Base-by-base conservation (phyloP, 2,329 filamentous ascomycete species). In the Monosporascus ibericus region DNA sequence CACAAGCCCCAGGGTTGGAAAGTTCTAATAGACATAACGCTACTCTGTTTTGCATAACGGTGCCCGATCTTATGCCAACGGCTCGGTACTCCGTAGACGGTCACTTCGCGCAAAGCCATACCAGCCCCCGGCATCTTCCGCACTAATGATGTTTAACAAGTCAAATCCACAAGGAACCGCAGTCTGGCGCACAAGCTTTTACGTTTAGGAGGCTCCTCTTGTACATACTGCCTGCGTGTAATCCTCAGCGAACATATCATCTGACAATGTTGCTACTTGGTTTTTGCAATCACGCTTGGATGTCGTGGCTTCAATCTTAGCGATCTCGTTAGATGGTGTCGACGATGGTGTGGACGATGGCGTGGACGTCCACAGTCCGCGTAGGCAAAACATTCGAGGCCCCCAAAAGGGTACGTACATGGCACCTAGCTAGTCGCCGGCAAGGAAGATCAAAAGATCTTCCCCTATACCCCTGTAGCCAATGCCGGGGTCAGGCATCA, bases 371-470 rank as follows among this genome's bases (percentile, higher is more conserved):
- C 22, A 42, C 22, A 42, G 30, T 34, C 30, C 9, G 14, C 5
- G 9, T 14, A 34, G 4, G 30, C 30, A 34, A 34, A 14, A 5
- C 9, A 34, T 34, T 42, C 39, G 44, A 34, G 17, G 39, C 14
- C 24, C 47, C 46, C 38, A 44, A 56, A 57, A 54, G 56, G 55
- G 57, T 60, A 58, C 58, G 55, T 56, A 34, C 50, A 49, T 57
- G 58, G 56, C 58, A 57, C 42, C 58, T 55, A 44, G 48, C 58
- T 55, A 44, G 47, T 56, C 53, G 54, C 53, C 57, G 57, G 61
- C 60, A 60, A 61, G 60, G 60, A 63, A 63, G 59, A 66, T 63
- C 63, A 54, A 60, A 56, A 58, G 63, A 66, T 65, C 62, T 63
- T 58, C 60, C 60, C 60, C 60, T 58, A 57, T 54, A 55, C 58